Conservation (phyloP, 805 yeast species). For the Saccharomycopsis sp. region DNA sequence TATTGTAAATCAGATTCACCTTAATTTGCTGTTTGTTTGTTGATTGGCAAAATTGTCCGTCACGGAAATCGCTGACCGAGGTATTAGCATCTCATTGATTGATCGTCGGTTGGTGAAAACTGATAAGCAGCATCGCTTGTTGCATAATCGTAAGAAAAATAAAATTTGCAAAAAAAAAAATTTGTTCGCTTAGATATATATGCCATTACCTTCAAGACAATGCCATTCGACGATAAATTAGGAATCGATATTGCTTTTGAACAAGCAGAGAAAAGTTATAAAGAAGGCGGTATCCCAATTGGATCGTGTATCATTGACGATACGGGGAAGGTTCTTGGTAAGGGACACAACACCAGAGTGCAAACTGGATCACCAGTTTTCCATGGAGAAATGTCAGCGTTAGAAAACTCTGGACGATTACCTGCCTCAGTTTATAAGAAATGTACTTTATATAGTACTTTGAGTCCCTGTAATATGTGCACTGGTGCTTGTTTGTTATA, state of each 20-base stretch:
- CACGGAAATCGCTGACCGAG: too few relatives aligned
- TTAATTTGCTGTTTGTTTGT: too few relatives aligned
- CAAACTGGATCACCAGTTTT: conserved; percentile 78
- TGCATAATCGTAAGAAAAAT: too few relatives aligned
- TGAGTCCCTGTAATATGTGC: conserved; percentile 94
- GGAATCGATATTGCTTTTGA: conserved; percentile 68
- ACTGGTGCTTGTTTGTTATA: conserved; percentile 88
- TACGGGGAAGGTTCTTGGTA: conserved; percentile 76
- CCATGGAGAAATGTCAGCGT: conserved; percentile 87
- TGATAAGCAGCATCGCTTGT: too few relatives aligned
- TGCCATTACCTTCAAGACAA: too few relatives aligned
- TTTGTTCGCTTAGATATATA: too few relatives aligned
- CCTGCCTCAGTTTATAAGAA: conserved; percentile 71
- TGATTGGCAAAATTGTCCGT: too few relatives aligned
- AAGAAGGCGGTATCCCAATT: conserved; percentile 90
- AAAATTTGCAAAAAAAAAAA: too few relatives aligned
- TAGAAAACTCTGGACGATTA: conserved; percentile 87
- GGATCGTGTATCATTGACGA: conserved; percentile 68
- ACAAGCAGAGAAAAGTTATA: conserved; percentile 59
- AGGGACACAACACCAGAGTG: conserved; percentile 86
- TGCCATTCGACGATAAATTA: conserved; percentile 34
- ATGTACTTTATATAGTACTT: conserved; percentile 86
- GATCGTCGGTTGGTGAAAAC: too few relatives aligned
- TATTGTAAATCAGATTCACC: too few relatives aligned
- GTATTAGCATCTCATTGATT: too few relatives aligned